Base-by-base conservation (phyloP, 768 basidiomycete genomes). In the Auriscalpium microsporum region DNA sequence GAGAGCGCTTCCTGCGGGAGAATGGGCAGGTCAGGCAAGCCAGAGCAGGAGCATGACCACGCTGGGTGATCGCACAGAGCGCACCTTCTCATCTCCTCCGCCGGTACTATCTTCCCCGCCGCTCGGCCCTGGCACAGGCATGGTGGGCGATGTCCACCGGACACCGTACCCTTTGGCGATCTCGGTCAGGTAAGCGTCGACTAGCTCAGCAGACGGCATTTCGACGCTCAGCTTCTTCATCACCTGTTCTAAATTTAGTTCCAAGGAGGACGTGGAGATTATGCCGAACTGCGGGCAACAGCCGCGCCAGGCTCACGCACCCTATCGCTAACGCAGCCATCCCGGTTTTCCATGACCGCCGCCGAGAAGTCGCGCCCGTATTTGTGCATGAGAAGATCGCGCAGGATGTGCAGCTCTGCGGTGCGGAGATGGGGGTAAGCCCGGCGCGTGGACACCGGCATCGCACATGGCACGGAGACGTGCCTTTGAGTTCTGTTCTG, bases 381-480 rank as follows among this genome's bases (percentile, higher is more conserved):
- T 72, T 96, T 96, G 68, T 94, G 90, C 87, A 94, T 90, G 56
- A 99, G 78, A 67, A 97, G 81, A 68, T 98, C 94, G 53, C 96
- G 84, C 51, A 97, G 71, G 38, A 92, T 74, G 61, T 96, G 90
- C 40, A 99, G 78, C 67, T 97, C 94, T 93, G 59, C 9, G 46
- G 34, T 93, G 59, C 9, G 46, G 34, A 45, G 16, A 23, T 42
- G 14, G 17, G 11, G 40, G 40, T 45, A 37, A 33, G 35, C 21
- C 42, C 58, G 37, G 38, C 53, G 48, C 37, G 17, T 35, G 38
- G 45, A 23, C 16, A 35, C 16, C 16, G 35, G 23, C 23, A n/a
- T 45, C 13, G 14, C 19, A 55, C n/a, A 45, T 28, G 45, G 11
- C 36, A 10, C 21, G 28, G 46, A 56, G 28, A 58, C 62, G 8